Evolutionary conservation across 768 basidiomycete genomes (phyloP), one percentile per base, ranked within the genome.

Genomic region (Austroboletus festivus): DNA sequence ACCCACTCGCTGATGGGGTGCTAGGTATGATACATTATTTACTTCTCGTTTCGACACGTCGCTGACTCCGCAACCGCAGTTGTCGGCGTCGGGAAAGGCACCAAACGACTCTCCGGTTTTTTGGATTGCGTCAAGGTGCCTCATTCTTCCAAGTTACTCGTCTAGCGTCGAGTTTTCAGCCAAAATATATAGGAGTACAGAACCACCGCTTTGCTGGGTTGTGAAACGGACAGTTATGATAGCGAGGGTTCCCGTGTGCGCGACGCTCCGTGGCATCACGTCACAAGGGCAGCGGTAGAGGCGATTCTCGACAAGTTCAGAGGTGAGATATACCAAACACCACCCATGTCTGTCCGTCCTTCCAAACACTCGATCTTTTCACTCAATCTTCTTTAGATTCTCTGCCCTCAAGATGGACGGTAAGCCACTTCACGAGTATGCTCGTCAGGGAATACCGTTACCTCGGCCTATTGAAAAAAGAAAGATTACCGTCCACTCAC

Each of bases 341-440:
- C 96, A 5, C 96, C 96, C 5, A 88, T 99, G 95, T 95, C 55
- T 60, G 72, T 51, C 48, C 43, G 20, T 34, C 16, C 3, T 28
- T 46, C 37, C 23, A 46, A 38, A 44, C 23, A 12, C n/a, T 38
- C 26, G 19, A 37, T 33, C 44, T 33, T 13, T 37, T 20, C 45
- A 41, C 47, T 52, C 50, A 48, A 45, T 49, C 38, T 47, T 35
- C 42, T 7, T 23, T 62, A 97, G 95, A 63, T 99, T 94, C 70
- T 98, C 96, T 10, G 96, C 96, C 2, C 75, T 98, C 30, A 98
- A 98, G 69, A 98, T 98, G 94, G 93, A 98, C 56, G 96, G 96
- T 1, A 90, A 80, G 66, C 92, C 92, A 0, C 67, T 98, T 30
- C 92, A 98, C 65, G 94, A 98, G 58, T 99, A 98, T 62, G 96